Conservation (phyloP, 1,139 yeast species). For the Eremothecium cymbalariae region DNA sequence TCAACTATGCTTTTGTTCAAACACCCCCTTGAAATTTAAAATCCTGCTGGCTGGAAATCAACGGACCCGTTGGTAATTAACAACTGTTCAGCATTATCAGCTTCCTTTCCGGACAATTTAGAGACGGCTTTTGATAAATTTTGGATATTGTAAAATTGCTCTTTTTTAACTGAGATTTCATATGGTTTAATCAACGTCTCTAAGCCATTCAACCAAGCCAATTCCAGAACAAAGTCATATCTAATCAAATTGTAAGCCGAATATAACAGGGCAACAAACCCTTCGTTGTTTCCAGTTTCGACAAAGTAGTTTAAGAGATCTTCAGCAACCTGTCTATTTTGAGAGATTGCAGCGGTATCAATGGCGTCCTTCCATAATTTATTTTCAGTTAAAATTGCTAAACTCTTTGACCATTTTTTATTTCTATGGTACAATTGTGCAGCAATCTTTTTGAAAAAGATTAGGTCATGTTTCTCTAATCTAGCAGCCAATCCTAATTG, state of each 20-base stretch:
- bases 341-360: slow-evolving; percentile 82
- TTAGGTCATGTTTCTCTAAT: slow-evolving; percentile 80
- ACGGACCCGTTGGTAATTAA: slow-evolving; percentile 53
- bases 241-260: slow-evolving; percentile 74
- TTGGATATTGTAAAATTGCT: slow-evolving; percentile 59
- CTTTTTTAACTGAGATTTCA: slow-evolving; percentile 72
- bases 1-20: too few relatives aligned
- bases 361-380: slow-evolving; percentile 93
- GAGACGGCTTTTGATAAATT: slow-evolving; percentile 64
- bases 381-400: slow-evolving; percentile 81
- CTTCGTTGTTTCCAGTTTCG: slow-evolving; percentile 94
- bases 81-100: slow-evolving; percentile 49
- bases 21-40: slow-evolving; percentile 7
- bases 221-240: slow-evolving; percentile 78
- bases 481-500: slow-evolving; percentile 87
- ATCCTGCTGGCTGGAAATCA: slow-evolving; percentile 22
- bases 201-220: slow-evolving; percentile 84
- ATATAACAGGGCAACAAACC: slow-evolving; percentile 84
- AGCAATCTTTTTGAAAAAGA: slow-evolving; percentile 92
- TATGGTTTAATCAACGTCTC: slow-evolving; percentile 84
- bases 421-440: slow-evolving; percentile 90
- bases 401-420: slow-evolving; percentile 87
- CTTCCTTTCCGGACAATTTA: slow-evolving; percentile 50
- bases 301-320: slow-evolving; percentile 87
- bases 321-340: slow-evolving; percentile 73